Evolutionary conservation across 352 stramenopile species (phyloP), one percentile per base, ranked within the genome.

Genomic region (Globisporangium recalcitrans): DNA sequence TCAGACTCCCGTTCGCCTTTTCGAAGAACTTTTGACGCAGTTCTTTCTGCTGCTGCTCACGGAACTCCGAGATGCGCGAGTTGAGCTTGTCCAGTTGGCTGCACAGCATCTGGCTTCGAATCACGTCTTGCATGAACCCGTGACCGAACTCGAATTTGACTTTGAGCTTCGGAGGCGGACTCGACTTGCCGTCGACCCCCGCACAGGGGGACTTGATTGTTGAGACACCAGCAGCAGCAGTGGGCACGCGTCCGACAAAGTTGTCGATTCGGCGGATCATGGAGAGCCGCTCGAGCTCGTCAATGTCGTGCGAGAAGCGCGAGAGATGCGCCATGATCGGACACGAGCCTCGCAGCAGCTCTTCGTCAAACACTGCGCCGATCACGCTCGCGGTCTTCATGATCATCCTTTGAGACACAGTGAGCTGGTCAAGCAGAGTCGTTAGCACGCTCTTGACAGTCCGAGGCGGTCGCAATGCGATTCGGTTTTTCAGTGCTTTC

Each of bases 351-450:
- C 82, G 78, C 21, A 95, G 70, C 11, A 84, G 70, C 36, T 93
- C 82, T 47, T 87, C 73, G 53, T 95, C 86, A 69, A 95, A 95
- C 7, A 75, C 64, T 4, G 79, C 69, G 7, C 82, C 86, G 29
- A 95, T 87, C 22, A 88, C 79, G 52, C 84, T 95, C 8, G 86
- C 86, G 11, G 86, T 95, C 64, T 95, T 95, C 75, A 95, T 83
- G 14, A 95, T 71, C 81, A 93, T 93, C 29, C 80, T 77, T 63
- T 95, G 86, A 7, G 82, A 93, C 1, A 92, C 80, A 1, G 81
- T 90, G 21, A 95, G 71, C 53, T 92, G 82, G 46, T 95, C 86
- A 3, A 95, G 69, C 70, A 91, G 68, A 14, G 84, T 93, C 26
- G 85, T 93, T 16, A 95, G 68, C 1, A 95, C 82, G 42, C 80